A percentile compares a stretch with the other conserved stretches of the same genome.
phyloP scores from a whole-genome alignment of 768 basidiomycete species.

The Suillus paluster region DNA sequence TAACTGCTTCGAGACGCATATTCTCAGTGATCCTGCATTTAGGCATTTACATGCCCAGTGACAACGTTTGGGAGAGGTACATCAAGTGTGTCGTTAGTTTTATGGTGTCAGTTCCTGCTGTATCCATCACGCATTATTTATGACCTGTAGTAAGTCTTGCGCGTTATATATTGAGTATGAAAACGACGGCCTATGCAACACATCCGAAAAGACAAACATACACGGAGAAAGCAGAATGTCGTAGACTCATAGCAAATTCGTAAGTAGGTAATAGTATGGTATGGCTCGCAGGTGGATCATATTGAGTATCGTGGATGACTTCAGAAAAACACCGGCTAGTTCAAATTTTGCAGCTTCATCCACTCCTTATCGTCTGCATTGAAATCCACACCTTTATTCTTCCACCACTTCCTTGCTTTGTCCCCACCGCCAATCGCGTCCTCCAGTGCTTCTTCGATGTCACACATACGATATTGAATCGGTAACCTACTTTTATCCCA shows the following conservation, averaged over 20 bases:
- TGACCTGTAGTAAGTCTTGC: not conserved
- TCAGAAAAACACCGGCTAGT: constrained; percentile 40
- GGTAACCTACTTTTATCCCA: constrained; percentile 82
- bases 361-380: constrained; percentile 85
- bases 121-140: not conserved
- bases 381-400: constrained; percentile 79
- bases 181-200: not conserved
- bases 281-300: not conserved
- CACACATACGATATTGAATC: constrained; percentile 88
- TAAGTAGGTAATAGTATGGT: constrained; percentile 3
- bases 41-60: constrained; percentile 39
- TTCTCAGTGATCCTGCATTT: constrained; percentile 6
- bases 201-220: not conserved
- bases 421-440: constrained; percentile 85
- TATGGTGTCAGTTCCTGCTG: not conserved
- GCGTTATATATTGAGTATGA: not conserved
- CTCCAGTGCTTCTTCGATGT: constrained; percentile 90
- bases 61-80: constrained; percentile 5
- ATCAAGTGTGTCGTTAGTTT: not conserved
- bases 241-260: not conserved
- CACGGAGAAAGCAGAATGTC: not conserved
- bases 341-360: constrained; percentile 82
- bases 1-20: not conserved
- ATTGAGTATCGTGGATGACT: constrained; percentile 7
- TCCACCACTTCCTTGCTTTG: constrained; percentile 81